Base-by-base conservation (phyloP, 495 filamentous ascomycete species). In the Bacidia gigantensis region DNA sequence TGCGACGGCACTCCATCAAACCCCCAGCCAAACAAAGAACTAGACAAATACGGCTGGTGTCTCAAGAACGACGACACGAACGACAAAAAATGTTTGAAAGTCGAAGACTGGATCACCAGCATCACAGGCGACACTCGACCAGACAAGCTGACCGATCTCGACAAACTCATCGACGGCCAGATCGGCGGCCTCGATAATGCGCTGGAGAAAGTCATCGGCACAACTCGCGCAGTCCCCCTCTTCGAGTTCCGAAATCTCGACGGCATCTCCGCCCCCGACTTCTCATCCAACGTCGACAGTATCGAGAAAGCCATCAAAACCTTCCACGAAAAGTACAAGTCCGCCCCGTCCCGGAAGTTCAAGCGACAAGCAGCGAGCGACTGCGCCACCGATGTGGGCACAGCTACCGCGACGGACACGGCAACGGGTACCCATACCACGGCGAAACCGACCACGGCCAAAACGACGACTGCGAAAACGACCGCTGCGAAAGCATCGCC, bases 191-290 rank as follows among this genome's bases (percentile, higher is more conserved):
- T 62, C 7, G 35, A 49, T 11, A 40, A n/a, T 20, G 43, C n/a
- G 26, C 2, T 52, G 40, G 59, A 62, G 43, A 54, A 55, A 10
- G 45, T 62, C 18, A 20, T 51, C 26, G 18, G 51, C 26, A 52
- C 59, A 3, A 49, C 41, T 11, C 58, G 59, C 17, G 17, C 49
- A 38, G 59, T 60, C n/a, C 59, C 59, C 25, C 23, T 62, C n/a
- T 62, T 57, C 46, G 59, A 62, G 48, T 62, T 57, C 43, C 26
- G 59, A 57, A 40, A 50, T 24, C 50, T 60, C 20, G 11, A 11
- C 23, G 39, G 24, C 7, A 11, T 55, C 14, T 3, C 20, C 18
- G 5, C 46, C 25, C n/a, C 20, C 26, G 43, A 26, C 3, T 23
- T 61, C 21, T 25, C 26, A 39, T 3, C 40, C 2, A 14, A 11